Percentiles rank a stretch among this genome's conserved stretches.
phyloP scores from a whole-genome alignment of 345 rosid genomes.

The Eutrema heterophyllum region DNA sequence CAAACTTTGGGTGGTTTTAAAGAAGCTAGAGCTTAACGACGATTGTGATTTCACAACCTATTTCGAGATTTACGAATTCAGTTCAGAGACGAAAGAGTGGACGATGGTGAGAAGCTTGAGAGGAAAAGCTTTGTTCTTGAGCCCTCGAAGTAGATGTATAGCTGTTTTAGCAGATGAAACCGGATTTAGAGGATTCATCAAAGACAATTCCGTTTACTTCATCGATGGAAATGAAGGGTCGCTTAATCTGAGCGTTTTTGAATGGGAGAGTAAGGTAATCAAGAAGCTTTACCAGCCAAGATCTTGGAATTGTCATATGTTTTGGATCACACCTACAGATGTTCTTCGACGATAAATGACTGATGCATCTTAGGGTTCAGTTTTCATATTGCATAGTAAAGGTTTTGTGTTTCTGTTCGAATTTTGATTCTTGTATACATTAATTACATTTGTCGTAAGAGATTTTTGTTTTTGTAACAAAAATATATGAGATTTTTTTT shows the following conservation, averaged over 20 bases:
- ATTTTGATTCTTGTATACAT: slow-evolving; percentile 4
- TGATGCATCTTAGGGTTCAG: neutral
- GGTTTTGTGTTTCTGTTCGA: neutral
- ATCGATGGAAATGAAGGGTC: slow-evolving; percentile 1
- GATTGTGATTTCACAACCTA: slow-evolving; percentile 12
- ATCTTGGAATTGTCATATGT: slow-evolving; percentile 20
- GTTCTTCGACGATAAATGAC: neutral
- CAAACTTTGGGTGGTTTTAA: slow-evolving; percentile 5
- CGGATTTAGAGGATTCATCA: neutral
- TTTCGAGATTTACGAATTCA: slow-evolving; percentile 17
- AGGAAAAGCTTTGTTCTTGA: slow-evolving; percentile 22
- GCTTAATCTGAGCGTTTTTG: slow-evolving; percentile 12
- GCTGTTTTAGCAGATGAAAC: neutral
- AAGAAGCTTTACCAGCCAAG: neutral
- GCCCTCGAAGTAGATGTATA: slow-evolving; percentile 6
- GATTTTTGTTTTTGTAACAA: neutral
- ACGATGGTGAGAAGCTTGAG: slow-evolving; percentile 8
- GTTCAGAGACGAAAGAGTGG: slow-evolving; percentile 10
- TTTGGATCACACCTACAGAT: slow-evolving; percentile 20
- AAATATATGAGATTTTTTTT: neutral
- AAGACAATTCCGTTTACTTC: slow-evolving; percentile 12
- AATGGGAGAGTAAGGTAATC: slow-evolving; percentile 13
- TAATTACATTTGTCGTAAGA: neutral
- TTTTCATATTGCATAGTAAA: neutral
- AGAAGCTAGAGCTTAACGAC: slow-evolving; percentile 21